Base-by-base conservation (phyloP, 768 basidiomycete species). In the Lactifluus subvellereus region DNA sequence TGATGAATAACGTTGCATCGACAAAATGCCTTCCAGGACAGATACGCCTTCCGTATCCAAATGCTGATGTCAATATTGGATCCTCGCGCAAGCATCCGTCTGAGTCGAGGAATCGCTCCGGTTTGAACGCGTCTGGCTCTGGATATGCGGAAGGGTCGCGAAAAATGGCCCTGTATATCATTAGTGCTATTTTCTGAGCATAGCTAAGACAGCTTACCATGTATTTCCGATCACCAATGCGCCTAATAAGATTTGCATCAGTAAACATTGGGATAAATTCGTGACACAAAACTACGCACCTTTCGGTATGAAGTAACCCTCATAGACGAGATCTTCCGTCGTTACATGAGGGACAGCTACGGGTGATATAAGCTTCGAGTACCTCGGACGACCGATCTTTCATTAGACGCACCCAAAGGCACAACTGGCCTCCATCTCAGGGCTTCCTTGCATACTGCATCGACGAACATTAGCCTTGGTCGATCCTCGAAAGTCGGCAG, bases 401-500 rank as follows among this genome's bases (percentile, higher is more conserved):
- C 11, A 43, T 6, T 37, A 42, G 38, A 55, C 68, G 32, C 53
- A 69, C 68, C 60, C 0, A 68, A 13, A 14, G 67, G 69, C 0
- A 22, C 18, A 1, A 62, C 48, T 3, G 64, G 56, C 1, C 55
- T 42, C 68, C 69, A 69, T 30, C 69, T 50, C 32, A 55, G n/a
- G 8, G 65, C 66, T 62, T 71, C 72, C 32, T 51, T 60, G 6
- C 69, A 40, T 8, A 70, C 33, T 2, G 70, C 70, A 9, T 56
- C 49, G 7, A 70, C 49, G 42, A 70, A 69, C 4, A 70, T 69
- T n/a, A 71, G 49, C 13, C 54, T 52, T 0, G 58, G 52, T 22
- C 59, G 48, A 49, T 71, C 71, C 4, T 64, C 61, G 7, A 67
- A 52, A 1, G 57, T 66, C 1, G 71, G 70, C n/a, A 71, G 60